These are phyloP conservation scores for Cryphonectria radicalis DNA, from an alignment of 2,329 filamentous ascomycete species.

Conservation along the genomic window DNA sequence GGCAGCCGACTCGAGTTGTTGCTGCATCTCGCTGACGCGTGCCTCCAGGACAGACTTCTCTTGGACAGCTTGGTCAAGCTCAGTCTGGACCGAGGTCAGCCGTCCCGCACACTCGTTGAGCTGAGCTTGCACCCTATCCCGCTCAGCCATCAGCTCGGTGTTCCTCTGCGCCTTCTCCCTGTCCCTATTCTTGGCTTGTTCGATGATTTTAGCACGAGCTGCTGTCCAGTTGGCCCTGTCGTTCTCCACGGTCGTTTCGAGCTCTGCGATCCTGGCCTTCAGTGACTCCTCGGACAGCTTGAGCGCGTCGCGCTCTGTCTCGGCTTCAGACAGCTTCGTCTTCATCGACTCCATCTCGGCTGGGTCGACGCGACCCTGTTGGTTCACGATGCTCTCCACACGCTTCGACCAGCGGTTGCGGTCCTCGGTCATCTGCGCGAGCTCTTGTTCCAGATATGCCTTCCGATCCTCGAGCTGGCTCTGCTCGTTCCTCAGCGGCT, in stretches of 20 bases:
- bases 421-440: constrained; percentile 87
- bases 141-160: constrained; percentile 58
- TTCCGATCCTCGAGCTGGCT: constrained; percentile 82
- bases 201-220: constrained; percentile 57
- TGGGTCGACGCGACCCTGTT: constrained; percentile 93
- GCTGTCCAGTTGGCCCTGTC: constrained; percentile 60
- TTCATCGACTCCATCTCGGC: constrained; percentile 90
- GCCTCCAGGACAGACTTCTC: constrained; percentile 38
- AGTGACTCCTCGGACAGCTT: constrained; percentile 55
- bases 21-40: constrained; percentile 50
- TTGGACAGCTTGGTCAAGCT: constrained; percentile 57
- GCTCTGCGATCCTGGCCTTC: constrained; percentile 57
- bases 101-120: constrained; percentile 50
- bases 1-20: constrained; percentile 34
- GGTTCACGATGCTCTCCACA: constrained; percentile 92
- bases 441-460: constrained; percentile 81
- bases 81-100: constrained; percentile 47
- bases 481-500: constrained; percentile 81
- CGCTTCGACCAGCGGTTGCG: constrained; percentile 95
- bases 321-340: constrained; percentile 69
- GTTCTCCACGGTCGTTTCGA: constrained; percentile 56
- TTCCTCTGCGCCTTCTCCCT: constrained; percentile 57
- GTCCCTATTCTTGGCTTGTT: constrained; percentile 67
- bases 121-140: constrained; percentile 55
- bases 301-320: constrained; percentile 66